phyloP scores from a whole-genome alignment of 2,329 filamentous ascomycete genomes.

The Metarhizium sp. region DNA sequence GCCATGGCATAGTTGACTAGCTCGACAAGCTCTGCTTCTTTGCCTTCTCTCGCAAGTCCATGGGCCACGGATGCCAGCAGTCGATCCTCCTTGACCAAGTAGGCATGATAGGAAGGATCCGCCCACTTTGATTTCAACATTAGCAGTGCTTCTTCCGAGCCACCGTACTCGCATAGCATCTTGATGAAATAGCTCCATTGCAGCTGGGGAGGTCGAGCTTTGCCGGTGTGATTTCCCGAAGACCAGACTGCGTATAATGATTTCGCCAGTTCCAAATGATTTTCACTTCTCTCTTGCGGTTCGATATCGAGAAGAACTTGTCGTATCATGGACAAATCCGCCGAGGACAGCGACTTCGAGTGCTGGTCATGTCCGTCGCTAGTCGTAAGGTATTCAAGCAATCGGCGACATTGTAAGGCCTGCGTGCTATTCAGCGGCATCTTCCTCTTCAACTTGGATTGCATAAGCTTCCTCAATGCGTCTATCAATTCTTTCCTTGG shows the following conservation, averaged over 20 bases:
- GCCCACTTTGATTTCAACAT: slow-evolving; percentile 27
- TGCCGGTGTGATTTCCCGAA: slow-evolving; percentile 13
- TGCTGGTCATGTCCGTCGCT: slow-evolving; percentile 13
- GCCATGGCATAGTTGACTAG: slow-evolving; percentile 43
- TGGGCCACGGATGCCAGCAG: slow-evolving; percentile 23
- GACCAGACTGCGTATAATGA: slow-evolving; percentile 27
- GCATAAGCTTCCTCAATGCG: slow-evolving; percentile 57
- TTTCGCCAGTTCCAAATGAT: slow-evolving; percentile 39
- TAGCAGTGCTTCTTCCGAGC: slow-evolving; percentile 41
- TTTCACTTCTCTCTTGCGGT: slow-evolving; percentile 31
- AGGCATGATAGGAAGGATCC: slow-evolving; percentile 11
- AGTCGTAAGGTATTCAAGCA: slow-evolving; percentile 50
- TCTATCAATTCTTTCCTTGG: slow-evolving; percentile 50
- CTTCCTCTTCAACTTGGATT: slow-evolving; percentile 38
- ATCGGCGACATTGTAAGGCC: slow-evolving; percentile 43
- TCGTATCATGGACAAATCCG: slow-evolving; percentile 36
- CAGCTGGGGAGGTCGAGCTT: slow-evolving; percentile 8
- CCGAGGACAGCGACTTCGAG: slow-evolving; percentile 23
- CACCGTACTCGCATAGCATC: slow-evolving; percentile 44
- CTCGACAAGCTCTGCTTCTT: slow-evolving; percentile 47
- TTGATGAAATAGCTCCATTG: slow-evolving; percentile 22
- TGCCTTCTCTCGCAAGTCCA: slow-evolving; percentile 53
- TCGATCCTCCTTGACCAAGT: slow-evolving; percentile 12
- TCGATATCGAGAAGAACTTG: slow-evolving; percentile 29
- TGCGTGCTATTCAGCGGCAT: slow-evolving; percentile 55